phyloP scores from a whole-genome alignment of 495 filamentous ascomycete genomes.

The Cenococcum geophilum region DNA sequence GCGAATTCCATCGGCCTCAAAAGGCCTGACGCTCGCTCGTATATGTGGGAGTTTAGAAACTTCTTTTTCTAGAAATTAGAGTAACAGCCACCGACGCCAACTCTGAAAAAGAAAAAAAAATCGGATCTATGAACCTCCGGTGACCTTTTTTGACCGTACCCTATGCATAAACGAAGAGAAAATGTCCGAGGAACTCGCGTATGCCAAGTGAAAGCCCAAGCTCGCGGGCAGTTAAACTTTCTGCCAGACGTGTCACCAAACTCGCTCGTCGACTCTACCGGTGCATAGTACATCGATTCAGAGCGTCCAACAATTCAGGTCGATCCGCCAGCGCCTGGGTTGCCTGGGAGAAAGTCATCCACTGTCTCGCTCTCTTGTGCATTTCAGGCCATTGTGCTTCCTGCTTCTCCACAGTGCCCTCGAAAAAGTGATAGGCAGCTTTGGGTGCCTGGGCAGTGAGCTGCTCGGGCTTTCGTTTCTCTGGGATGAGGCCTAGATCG shows the following conservation, averaged over 20 bases:
- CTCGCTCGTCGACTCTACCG: conserved; percentile 16
- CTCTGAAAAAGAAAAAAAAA: conserved; percentile 8
- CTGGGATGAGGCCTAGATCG: conserved; percentile 79
- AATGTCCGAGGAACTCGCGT: conserved; percentile 5
- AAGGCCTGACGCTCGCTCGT: not conserved
- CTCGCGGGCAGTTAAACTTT: not conserved
- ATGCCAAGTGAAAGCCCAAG: not conserved
- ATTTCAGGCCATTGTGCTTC: conserved; percentile 88
- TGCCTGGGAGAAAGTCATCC: conserved; percentile 83
- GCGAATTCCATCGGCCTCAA: not conserved
- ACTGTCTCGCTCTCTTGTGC: conserved; percentile 81
- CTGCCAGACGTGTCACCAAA: conserved; percentile 5
- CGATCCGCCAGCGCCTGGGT: conserved; percentile 64
- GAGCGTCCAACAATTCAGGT: conserved; percentile 81
- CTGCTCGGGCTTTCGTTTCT: conserved; percentile 59
- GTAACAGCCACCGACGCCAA: conserved; percentile 12
- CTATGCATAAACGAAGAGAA: conserved; percentile 21
- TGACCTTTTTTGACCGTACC: conserved; percentile 19
- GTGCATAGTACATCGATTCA: conserved; percentile 70
- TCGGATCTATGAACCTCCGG: conserved; percentile 16
- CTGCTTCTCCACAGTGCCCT: conserved; percentile 74
- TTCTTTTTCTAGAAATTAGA: not conserved
- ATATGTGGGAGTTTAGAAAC: not conserved
- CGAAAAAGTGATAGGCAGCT: conserved; percentile 81
- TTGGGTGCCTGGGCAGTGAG: conserved; percentile 61